Evolutionary conservation across 176 grass and related monocot species (phyloP).

Genomic region (Areca catechu): DNA sequence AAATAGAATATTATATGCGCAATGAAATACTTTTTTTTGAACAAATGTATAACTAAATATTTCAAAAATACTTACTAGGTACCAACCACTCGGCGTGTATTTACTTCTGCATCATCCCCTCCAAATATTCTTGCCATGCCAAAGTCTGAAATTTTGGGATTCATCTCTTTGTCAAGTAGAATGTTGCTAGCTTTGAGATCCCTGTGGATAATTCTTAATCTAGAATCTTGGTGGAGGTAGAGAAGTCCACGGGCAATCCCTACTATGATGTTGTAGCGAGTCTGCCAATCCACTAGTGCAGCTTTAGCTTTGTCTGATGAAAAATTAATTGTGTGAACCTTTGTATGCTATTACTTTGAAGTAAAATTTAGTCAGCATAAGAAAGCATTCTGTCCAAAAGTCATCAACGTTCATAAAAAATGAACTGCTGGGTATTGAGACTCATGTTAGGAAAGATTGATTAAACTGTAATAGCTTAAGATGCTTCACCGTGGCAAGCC

Average conservation of each 20-base stretch:
- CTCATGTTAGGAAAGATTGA: no score
- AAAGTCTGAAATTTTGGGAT: conserved; percentile 72
- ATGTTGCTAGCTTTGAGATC: conserved; percentile 77
- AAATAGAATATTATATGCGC: no score
- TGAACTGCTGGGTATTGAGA: no score
- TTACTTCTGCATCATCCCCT: conserved; percentile 54
- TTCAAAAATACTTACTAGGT: conserved; percentile 52
- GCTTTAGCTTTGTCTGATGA: conserved; percentile 41
- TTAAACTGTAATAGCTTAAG: no score
- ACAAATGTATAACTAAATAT: no score
- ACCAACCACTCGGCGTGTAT: conserved; percentile 57
- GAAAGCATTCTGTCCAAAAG: no score
- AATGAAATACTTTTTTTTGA: no score
- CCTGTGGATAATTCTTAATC: conserved; percentile 70
- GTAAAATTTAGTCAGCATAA: no score
- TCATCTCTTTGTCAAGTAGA: conserved; percentile 64
- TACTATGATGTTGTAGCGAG: conserved; percentile 58
- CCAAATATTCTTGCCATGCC: conserved; percentile 78
- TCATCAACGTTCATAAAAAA: no score
- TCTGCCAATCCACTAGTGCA: conserved; percentile 43
- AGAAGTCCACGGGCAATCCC: conserved; percentile 56
- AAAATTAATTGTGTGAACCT: no score
- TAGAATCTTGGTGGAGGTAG: conserved; percentile 77
- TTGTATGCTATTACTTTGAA: no score
- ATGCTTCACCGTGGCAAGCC: no score